Evolutionary conservation across 2,329 filamentous ascomycete genomes (phyloP), one percentile per base, ranked within the genome.

Genomic region (Aspergillus terreus): DNA sequence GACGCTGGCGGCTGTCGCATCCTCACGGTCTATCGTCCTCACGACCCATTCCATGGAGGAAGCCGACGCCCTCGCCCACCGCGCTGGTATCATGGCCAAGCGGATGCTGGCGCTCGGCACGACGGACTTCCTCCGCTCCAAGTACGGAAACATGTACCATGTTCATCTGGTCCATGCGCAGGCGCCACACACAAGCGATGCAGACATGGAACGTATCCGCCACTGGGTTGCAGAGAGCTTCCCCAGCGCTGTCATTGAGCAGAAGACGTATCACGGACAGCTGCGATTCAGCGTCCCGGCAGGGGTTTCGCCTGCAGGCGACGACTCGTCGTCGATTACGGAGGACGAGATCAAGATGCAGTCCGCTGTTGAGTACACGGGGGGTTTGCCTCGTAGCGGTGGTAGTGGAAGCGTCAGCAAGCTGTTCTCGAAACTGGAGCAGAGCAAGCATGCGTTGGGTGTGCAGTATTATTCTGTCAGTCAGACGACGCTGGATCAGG

Each of bases 21-120:
- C 84, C 0, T 90, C 90, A 0, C 82, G 92, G n/a, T 88, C 86
- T 0, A 82, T 96, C 14, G 78, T 97, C 1, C 80, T 97, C 15
- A 96, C 92, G 0, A 96, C 92, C 0, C 92, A 97, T 69, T 89
- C 84, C 45, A 96, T 96, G 91, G 92, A 96, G 68, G 92, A 96
- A 72, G 92, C 92, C 0, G 90, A 95, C 63, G 91, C 91, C 1
- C 78, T 97, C 2, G 92, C 92, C 0, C 84, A 84, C 27, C 81
- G 90, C 1, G 90, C 88, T 0, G 92, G 90, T 11, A 96, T 97
- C 59, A 84, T 97, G 72, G 89, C 91, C 7, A 82, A 83, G 60
- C 81, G 85, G 30, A 95, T 96, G 90, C 78, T 96, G 19, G 92
- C 91, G 0, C 78, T 94, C 7, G 92, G 92, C 4, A 87, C 85